Conservation (phyloP, 768 basidiomycete genomes). For the Russula sp. region DNA sequence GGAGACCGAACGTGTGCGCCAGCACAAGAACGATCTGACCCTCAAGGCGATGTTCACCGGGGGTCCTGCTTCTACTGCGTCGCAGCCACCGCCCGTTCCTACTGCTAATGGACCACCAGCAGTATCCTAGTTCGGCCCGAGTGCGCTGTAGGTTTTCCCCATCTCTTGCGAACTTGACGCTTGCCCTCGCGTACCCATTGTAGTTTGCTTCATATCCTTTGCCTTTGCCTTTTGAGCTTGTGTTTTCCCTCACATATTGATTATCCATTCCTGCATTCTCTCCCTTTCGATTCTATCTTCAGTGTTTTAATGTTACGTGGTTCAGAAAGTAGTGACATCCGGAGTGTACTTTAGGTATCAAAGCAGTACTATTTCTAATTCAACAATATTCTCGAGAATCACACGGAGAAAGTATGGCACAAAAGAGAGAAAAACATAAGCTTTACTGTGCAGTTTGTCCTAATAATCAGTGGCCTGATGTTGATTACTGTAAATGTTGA, state of each 20-base stretch:
- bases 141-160: background rate
- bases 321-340: no score
- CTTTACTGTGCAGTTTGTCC: no score
- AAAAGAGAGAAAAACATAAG: no score
- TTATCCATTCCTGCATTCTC: background rate
- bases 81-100: background rate
- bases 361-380: background rate
- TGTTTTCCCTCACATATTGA: background rate
- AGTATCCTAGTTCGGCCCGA: background rate
- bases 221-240: background rate
- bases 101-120: background rate
- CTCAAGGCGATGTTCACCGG: slow-evolving; percentile 83
- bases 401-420: no score
- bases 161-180: background rate
- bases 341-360: background rate
- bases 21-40: slow-evolving; percentile 75
- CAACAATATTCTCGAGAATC: background rate
- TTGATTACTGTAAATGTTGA: no score
- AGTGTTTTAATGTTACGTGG: background rate
- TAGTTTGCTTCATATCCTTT: slow-evolving; percentile 3
- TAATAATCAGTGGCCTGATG: no score
- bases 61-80: slow-evolving; percentile 2
- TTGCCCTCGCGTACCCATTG: background rate
- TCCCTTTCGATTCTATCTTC: background rate
- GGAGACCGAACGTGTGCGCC: slow-evolving; percentile 81